Base-by-base conservation (phyloP, 2,329 filamentous ascomycete genomes). In the Sordariomycetes sp. region DNA sequence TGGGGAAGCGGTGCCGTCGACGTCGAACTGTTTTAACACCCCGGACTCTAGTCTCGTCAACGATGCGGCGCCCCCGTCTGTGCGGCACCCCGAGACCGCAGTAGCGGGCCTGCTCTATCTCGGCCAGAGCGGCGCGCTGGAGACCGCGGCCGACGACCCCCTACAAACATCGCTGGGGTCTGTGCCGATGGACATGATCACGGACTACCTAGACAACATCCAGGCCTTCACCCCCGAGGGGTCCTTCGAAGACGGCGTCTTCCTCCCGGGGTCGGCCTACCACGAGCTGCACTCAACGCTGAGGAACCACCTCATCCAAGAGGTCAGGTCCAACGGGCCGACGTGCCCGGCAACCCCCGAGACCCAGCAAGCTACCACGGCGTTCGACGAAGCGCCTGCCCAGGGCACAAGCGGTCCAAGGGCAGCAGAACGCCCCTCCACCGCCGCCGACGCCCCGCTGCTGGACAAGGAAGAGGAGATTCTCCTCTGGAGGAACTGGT, bases 201-300 rank as follows among this genome's bases (percentile, higher is more conserved):
- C 37, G 18, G 37, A 40, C 37, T 40, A 40, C 37, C 12, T 40
- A 11, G 28, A 57, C 52, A 14, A 53, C 46, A n/a, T 56, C 43
- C 69, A 71, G 25, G 62, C 64, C 16, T 69, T 69, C 24, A 69
- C 68, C 0, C 68, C 69, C 0, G 69, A 71, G 2, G 67, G 68
- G 1, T 64, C 64, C 28, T 66, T 65, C 3, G 70, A 71, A 8
- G 71, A 72, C 54, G 74, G 75, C 54, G 71, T 78, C 25, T 79
- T 78, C 59, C 61, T 76, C 2, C 76, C 76, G 1, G 76, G 75
- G 1, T 76, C 75, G 1, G 71, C 72, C 1, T 78, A 77, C 46
- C 73, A 76, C 57, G 74, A 76, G 51, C 65, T 77, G 1, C 75
- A 78, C 58, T 74, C 74, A 1, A 74, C 74, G 1, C 62, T 78